phyloP scores from a whole-genome alignment of 2,329 filamentous ascomycete genomes.

The Polychaeton citri region DNA sequence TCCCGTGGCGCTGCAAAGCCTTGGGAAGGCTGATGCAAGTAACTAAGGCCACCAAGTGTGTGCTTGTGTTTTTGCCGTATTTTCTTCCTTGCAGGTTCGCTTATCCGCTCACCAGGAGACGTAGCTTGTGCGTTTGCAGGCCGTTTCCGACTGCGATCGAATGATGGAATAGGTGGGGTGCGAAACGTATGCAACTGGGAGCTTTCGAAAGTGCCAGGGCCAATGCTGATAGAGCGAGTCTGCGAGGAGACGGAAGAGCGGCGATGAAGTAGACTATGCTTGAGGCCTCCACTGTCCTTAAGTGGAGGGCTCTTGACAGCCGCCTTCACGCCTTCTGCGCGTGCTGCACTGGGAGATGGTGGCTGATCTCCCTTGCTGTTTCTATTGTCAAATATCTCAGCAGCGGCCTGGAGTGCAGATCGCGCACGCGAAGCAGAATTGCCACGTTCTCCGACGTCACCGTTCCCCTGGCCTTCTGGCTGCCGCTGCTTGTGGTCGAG shows the following conservation, averaged over 20 bases:
- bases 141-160: neutral
- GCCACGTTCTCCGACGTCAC: too few species aligned
- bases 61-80: conserved; percentile 6
- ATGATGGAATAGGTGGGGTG: too few species aligned
- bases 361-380: too few species aligned
- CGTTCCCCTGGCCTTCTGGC: too few species aligned
- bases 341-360: too few species aligned
- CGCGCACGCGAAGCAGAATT: neutral
- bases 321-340: too few species aligned
- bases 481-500: too few species aligned
- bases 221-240: neutral
- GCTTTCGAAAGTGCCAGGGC: neutral
- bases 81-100: neutral
- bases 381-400: neutral
- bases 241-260: too few species aligned
- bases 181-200: too few species aligned
- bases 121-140: neutral
- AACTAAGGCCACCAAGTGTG: conserved; percentile 13
- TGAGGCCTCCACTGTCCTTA: too few species aligned
- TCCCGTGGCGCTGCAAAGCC: conserved; percentile 7
- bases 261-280: too few species aligned
- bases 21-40: conserved; percentile 7
- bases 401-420: neutral
- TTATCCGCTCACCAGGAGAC: neutral
- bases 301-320: too few species aligned